A percentile compares a stretch with the other conserved stretches of the same genome.
These are phyloP conservation scores for Tylopilus sp. DNA, from an alignment of 1,284 basidiomycete species.

Conservation along the genomic window DNA sequence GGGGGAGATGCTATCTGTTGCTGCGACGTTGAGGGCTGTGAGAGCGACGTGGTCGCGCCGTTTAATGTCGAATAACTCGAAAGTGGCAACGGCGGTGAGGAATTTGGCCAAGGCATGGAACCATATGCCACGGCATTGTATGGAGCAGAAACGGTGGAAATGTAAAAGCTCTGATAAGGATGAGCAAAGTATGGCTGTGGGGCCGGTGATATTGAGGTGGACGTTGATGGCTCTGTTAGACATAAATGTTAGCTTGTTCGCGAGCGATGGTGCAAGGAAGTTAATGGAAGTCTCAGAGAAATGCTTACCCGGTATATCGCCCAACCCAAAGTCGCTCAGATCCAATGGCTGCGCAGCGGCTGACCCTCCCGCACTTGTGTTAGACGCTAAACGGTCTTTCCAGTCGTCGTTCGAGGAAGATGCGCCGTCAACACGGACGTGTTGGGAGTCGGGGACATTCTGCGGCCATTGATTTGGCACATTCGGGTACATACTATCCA, in stretches of 20 bases:
- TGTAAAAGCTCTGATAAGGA: conserved; percentile 40
- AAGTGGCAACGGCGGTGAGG: conserved; percentile 51
- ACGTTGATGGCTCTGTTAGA: conserved; percentile 30
- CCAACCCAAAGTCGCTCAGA: conserved; percentile 43
- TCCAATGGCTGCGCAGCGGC: conserved; percentile 37
- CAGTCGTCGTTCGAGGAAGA: conserved; percentile 41
- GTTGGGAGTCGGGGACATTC: conserved; percentile 37
- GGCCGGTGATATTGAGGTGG: conserved; percentile 40
- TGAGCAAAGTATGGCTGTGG: conserved; percentile 38
- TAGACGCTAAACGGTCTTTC: conserved; percentile 41
- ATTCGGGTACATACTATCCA: conserved; percentile 50
- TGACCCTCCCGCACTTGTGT: conserved; percentile 28
- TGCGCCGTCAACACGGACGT: conserved; percentile 39
- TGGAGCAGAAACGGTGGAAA: conserved; percentile 42
- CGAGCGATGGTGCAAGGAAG: conserved; percentile 1
- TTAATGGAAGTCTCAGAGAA: conserved; percentile 28
- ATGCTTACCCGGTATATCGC: conserved; percentile 38
- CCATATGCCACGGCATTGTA: conserved; percentile 54
- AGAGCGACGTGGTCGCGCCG: conserved; percentile 52
- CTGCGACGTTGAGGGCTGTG: conserved; percentile 34
- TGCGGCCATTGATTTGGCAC: conserved; percentile 53
- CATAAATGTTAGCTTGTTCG: conserved; percentile 16
- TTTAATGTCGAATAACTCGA: conserved; percentile 73
- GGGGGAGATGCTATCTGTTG: conserved; percentile 31
- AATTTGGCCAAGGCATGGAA: conserved; percentile 42